phyloP scores from a whole-genome alignment of 1,284 basidiomycete genomes.

The Violaceomyces palustris region DNA sequence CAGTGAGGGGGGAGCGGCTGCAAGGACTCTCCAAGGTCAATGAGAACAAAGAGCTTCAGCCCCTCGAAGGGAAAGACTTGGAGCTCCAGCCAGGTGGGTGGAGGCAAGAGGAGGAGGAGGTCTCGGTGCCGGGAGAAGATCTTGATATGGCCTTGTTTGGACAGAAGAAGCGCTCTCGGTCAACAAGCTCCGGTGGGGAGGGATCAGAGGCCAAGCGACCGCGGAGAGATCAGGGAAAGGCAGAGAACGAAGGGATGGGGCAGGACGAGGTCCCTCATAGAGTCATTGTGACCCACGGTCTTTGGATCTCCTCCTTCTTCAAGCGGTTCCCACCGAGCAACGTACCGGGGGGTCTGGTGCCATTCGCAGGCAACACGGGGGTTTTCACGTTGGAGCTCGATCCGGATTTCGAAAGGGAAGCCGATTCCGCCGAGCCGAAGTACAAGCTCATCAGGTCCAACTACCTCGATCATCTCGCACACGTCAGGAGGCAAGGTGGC shows the following conservation, averaged over 20 bases:
- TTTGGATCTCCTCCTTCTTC: slow-evolving; percentile 45
- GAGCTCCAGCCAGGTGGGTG: no score
- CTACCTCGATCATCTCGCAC: slow-evolving; percentile 12
- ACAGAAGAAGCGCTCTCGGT: no score
- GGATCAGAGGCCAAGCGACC: no score
- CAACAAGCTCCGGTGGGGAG: no score
- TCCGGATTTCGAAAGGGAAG: neutral
- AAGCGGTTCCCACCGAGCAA: slow-evolving; percentile 17
- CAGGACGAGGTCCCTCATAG: slow-evolving; percentile 17
- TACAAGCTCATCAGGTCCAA: slow-evolving; percentile 18
- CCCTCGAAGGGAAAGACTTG: no score
- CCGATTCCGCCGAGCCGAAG: neutral
- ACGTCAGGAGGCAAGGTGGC: slow-evolving; percentile 20
- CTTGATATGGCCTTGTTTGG: no score
- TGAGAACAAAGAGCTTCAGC: neutral
- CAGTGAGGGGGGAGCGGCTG: neutral
- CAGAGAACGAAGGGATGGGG: neutral
- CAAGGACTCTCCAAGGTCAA: neutral
- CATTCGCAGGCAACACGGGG: slow-evolving; percentile 36
- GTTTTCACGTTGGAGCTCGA: slow-evolving; percentile 28
- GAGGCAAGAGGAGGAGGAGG: no score
- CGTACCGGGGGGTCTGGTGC: slow-evolving; percentile 11
- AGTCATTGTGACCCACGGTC: slow-evolving; percentile 43
- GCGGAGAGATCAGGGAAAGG: neutral
- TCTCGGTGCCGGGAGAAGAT: no score